Conservation (phyloP, 371 early-diverging fungal species). For the Mucor irregularis region DNA sequence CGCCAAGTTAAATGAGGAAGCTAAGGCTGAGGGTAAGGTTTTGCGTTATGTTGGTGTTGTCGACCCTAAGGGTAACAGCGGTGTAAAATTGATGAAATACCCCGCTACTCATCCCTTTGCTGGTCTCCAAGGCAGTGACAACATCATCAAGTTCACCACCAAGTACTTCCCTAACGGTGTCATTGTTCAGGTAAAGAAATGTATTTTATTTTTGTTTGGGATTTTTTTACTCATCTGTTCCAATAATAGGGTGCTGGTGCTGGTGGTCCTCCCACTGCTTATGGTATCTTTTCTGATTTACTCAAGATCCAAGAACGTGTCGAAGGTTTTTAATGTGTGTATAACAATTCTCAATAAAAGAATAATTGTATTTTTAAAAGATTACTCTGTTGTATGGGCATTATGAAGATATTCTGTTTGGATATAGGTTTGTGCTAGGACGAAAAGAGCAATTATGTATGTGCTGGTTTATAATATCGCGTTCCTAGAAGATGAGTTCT, state of each 20-base stretch:
- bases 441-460: no score
- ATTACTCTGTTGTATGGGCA: no score
- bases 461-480: no score
- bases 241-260: conserved; percentile 92
- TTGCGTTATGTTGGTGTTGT: conserved; percentile 92
- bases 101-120: conserved; percentile 91
- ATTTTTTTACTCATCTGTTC: no score
- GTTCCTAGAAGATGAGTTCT: no score
- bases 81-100: conserved; percentile 79
- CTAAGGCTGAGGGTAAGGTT: conserved; percentile 69
- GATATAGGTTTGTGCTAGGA: no score
- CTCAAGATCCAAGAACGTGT: conserved; percentile 77
- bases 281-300: conserved; percentile 92
- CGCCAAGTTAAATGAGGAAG: conserved; percentile 72
- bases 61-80: conserved; percentile 69
- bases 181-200: conserved; percentile 78
- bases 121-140: conserved; percentile 92
- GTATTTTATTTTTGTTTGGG: no score
- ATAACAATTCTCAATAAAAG: no score
- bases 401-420: no score
- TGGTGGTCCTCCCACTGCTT: conserved; percentile 95
- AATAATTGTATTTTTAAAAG: no score
- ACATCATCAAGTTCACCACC: conserved; percentile 94
- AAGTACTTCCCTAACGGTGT: conserved; percentile 91
- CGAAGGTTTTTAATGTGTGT: conserved; percentile 45